These are phyloP conservation scores for Hypomontagnella monticulosa DNA, from an alignment of 495 filamentous ascomycete species.

Conservation along the genomic window DNA sequence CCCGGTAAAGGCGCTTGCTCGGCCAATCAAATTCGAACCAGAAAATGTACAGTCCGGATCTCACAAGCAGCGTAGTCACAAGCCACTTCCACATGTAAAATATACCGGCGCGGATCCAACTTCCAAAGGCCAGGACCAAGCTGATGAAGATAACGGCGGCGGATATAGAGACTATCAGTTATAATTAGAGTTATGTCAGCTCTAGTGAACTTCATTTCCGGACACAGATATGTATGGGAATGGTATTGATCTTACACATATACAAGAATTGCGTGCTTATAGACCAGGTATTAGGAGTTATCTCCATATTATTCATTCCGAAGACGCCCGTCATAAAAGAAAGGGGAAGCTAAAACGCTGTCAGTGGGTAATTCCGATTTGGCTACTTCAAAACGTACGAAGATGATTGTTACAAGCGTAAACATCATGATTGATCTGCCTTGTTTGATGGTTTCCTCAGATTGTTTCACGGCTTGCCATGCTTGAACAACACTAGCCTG, in stretches of 20 bases:
- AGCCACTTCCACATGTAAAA: constrained; percentile 28
- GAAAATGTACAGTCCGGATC: constrained; percentile 30
- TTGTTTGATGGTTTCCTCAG: constrained; percentile 66
- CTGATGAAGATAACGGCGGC: constrained; percentile 47
- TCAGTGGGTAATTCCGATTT: not conserved
- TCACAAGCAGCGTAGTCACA: constrained; percentile 14
- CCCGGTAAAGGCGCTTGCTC: constrained; percentile 6
- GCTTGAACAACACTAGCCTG: constrained; percentile 70
- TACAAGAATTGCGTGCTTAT: constrained; percentile 45
- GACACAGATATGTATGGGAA: not conserved
- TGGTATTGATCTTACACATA: constrained; percentile 44
- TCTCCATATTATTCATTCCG: constrained; percentile 53
- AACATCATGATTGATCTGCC: constrained; percentile 70
- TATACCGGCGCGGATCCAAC: constrained; percentile 29
- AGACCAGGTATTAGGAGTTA: constrained; percentile 39
- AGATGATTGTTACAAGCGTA: constrained; percentile 70
- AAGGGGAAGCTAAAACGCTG: constrained; percentile 45
- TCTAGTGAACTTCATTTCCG: not conserved
- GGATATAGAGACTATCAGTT: constrained; percentile 41
- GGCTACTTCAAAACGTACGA: constrained; percentile 42
- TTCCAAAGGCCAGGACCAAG: constrained; percentile 47
- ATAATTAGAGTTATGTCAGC: constrained; percentile 8
- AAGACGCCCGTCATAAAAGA: constrained; percentile 55
- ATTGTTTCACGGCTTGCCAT: constrained; percentile 64
- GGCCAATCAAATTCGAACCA: constrained; percentile 12